phyloP scores from a whole-genome alignment of 495 filamentous ascomycete genomes.

The Penicillium lividum region DNA sequence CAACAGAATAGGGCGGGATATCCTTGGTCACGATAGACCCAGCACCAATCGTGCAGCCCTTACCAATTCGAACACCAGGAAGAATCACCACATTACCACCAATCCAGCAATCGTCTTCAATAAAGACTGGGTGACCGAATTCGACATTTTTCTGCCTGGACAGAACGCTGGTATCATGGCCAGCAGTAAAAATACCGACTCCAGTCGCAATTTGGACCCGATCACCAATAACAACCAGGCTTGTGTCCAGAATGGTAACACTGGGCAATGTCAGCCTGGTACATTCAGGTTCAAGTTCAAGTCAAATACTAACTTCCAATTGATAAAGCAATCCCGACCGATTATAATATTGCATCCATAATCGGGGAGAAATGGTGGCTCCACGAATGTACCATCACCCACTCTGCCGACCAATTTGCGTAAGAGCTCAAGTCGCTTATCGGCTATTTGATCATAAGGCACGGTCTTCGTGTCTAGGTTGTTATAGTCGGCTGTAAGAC shows the following conservation, averaged over 20 bases:
- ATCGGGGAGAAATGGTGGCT: conserved; percentile 54
- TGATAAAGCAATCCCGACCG: conserved; percentile 52
- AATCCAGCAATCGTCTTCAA: conserved; percentile 83
- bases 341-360: conserved; percentile 58
- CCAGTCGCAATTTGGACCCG: conserved; percentile 74
- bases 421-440: conserved; percentile 38
- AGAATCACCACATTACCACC: conserved; percentile 69
- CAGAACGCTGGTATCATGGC: conserved; percentile 65
- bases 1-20: conserved; percentile 40
- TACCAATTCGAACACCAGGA: conserved; percentile 64
- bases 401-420: conserved; percentile 43
- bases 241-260: conserved; percentile 61
- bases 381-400: conserved; percentile 47
- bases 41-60: conserved; percentile 45
- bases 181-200: conserved; percentile 62
- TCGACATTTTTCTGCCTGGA: conserved; percentile 71
- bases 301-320: conserved; percentile 47
- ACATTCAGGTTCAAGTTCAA: not conserved
- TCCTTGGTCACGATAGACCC: conserved; percentile 48
- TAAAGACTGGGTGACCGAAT: conserved; percentile 63
- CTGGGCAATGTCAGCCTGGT: conserved; percentile 3
- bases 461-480: conserved; percentile 42
- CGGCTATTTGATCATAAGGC: conserved; percentile 35
- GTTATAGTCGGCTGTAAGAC: conserved; percentile 50
- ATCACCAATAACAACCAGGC: conserved; percentile 66